These are phyloP conservation scores for Juncus effusus DNA, from an alignment of 176 grass and related monocot species.

Conservation along the genomic window DNA sequence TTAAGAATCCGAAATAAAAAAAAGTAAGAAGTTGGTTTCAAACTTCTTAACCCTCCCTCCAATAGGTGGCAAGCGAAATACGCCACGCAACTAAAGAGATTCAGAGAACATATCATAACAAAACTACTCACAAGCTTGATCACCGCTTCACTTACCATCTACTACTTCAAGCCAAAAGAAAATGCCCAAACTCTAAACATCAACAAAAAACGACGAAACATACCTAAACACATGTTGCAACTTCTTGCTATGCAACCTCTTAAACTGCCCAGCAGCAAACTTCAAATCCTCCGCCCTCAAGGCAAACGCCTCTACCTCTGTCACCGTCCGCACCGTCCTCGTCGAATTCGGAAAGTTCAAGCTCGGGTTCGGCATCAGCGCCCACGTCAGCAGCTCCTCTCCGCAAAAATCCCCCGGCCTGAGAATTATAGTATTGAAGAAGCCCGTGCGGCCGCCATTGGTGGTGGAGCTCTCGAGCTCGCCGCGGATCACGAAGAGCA, in stretches of 20 bases:
- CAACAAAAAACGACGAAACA: not conserved
- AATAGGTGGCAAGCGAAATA: too few relatives aligned
- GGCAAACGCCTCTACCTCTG: conserved; percentile 86
- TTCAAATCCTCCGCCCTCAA: conserved; percentile 88
- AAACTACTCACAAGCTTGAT: too few relatives aligned
- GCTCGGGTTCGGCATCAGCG: conserved; percentile 79
- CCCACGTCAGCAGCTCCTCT: conserved; percentile 93
- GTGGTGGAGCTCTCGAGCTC: conserved; percentile 93
- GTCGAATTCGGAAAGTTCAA: conserved; percentile 84
- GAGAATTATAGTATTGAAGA: conserved; percentile 92
- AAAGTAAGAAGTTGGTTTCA: too few relatives aligned
- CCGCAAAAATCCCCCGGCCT: conserved; percentile 90
- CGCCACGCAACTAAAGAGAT: too few relatives aligned
- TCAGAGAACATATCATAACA: too few relatives aligned
- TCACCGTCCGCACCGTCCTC: conserved; percentile 61
- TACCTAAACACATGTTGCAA: conserved; percentile 84
- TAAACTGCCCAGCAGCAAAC: conserved; percentile 93
- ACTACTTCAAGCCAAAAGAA: not conserved
- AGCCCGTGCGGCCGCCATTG: conserved; percentile 72
- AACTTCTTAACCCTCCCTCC: too few relatives aligned
- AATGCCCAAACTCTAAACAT: not conserved
- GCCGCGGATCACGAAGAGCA: conserved; percentile 92
- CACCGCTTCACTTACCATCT: too few relatives aligned
- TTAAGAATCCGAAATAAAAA: too few relatives aligned
- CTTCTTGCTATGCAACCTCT: conserved; percentile 89